A percentile compares a stretch with the other conserved stretches of the same genome.
phyloP scores from a whole-genome alignment of 129 eudicot species.

The Helichrysum umbraculigerum region DNA sequence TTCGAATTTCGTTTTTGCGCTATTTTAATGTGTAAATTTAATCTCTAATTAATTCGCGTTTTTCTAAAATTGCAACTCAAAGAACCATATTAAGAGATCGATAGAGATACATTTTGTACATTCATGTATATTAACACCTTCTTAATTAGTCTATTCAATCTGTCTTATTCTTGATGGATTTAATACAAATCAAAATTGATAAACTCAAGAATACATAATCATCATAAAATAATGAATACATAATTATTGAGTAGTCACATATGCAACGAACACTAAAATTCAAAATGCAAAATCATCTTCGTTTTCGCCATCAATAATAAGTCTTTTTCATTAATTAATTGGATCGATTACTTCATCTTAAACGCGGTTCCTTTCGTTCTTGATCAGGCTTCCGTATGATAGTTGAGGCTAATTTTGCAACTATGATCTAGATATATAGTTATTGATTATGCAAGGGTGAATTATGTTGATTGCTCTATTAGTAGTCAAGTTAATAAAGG shows the following conservation, averaged over 20 bases:
- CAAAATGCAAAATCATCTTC: too few species aligned
- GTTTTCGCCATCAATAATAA: too few species aligned
- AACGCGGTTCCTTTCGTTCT: too few species aligned
- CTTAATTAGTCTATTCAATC: background rate
- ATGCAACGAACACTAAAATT: background rate
- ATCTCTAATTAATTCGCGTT: background rate
- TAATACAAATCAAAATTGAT: background rate
- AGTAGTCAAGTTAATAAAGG: slow-evolving; percentile 6
- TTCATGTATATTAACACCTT: background rate
- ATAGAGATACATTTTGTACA: background rate
- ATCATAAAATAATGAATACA: background rate
- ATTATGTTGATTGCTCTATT: background rate
- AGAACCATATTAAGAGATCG: too few species aligned
- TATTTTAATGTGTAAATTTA: background rate
- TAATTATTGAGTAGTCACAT: background rate
- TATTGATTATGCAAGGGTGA: background rate
- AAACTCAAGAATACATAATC: background rate
- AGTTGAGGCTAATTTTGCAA: too few species aligned
- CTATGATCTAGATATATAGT: too few species aligned
- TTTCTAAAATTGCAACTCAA: background rate
- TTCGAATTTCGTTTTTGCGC: too few species aligned
- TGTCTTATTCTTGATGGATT: background rate
- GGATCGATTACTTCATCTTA: background rate
- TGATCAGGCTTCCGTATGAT: too few species aligned
- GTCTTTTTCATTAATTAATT: too few species aligned